phyloP scores from a whole-genome alignment of 768 basidiomycete species.

The Auricularia sp. region DNA sequence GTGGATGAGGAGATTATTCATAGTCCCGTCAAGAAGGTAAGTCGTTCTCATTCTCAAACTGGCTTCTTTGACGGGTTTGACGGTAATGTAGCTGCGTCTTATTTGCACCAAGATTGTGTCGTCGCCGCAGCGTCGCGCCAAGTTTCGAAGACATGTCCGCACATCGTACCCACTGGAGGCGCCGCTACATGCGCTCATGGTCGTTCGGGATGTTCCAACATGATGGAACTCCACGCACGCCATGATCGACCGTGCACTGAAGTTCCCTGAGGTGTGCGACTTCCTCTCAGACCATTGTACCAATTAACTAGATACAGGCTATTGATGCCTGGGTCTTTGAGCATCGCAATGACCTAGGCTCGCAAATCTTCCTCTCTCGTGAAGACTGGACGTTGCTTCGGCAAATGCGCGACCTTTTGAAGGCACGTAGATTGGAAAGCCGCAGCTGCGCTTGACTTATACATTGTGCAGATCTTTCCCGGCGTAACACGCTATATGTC shows the following conservation, averaged over 20 bases:
- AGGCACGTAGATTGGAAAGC: background rate
- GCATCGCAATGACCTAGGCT: conserved; percentile 6
- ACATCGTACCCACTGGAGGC: conserved; percentile 8
- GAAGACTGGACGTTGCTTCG: conserved; percentile 7
- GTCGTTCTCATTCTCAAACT: background rate
- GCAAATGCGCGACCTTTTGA: background rate
- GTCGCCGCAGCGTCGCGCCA: conserved; percentile 21
- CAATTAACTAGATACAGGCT: conserved; percentile 14
- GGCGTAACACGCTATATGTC: conserved; percentile 23
- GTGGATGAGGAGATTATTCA: background rate
- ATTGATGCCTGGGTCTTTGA: conserved; percentile 26
- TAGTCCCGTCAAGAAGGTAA: conserved; percentile 13
- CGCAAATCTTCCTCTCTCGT: conserved; percentile 8
- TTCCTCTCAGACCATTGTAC: background rate
- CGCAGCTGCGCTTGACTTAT: too few species aligned
- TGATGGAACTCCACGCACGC: conserved; percentile 29
- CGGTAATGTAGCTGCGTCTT: conserved; percentile 17
- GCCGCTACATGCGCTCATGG: conserved; percentile 16
- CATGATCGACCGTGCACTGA: conserved; percentile 22
- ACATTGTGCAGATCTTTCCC: background rate
- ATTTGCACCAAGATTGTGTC: conserved; percentile 24
- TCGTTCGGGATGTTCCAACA: conserved; percentile 24
- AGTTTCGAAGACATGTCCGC: conserved; percentile 15
- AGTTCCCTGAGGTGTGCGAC: conserved; percentile 18
- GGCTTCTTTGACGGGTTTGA: background rate